phyloP scores from a whole-genome alignment of 2,329 filamentous ascomycete species.

The Talaromyces sp. region DNA sequence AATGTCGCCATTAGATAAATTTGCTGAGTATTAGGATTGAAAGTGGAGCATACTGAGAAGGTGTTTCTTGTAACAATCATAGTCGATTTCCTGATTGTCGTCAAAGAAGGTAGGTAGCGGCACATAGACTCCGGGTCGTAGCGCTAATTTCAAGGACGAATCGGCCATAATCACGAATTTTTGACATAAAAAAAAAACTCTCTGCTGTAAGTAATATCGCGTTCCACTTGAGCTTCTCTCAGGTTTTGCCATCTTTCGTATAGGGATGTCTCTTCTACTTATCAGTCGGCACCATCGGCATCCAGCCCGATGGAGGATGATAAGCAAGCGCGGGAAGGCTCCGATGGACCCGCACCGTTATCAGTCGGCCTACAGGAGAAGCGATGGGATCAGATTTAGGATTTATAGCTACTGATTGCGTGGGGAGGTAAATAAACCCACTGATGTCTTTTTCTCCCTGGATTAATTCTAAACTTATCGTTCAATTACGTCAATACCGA shows the following conservation, averaged over 20 bases:
- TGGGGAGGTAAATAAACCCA: too few species aligned
- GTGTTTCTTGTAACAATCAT: conserved; percentile 25
- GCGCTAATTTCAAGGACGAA: conserved; percentile 2
- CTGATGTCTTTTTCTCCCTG: too few species aligned
- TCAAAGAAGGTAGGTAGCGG: conserved; percentile 23
- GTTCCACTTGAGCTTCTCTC: not conserved
- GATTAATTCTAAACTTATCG: not conserved
- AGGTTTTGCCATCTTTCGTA: not conserved
- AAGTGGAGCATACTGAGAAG: conserved; percentile 18
- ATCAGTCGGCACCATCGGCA: conserved; percentile 1
- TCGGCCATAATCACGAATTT: not conserved
- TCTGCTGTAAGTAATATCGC: not conserved
- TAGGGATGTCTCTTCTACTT: not conserved
- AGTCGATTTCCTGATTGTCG: conserved; percentile 26
- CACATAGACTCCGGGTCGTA: conserved; percentile 20
- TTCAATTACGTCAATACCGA: not conserved
- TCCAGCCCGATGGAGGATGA: conserved; percentile 5
- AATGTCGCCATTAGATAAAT: not conserved
- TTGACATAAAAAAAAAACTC: not conserved
- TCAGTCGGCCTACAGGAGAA: not conserved
- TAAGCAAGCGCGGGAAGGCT: conserved; percentile 12
- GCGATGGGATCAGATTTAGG: not conserved
- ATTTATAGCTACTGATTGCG: not conserved
- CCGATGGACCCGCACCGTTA: conserved; percentile 15
- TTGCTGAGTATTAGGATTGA: not conserved